Percentiles rank a stretch among this genome's conserved stretches.
phyloP scores from a whole-genome alignment of 257 asterid genomes.

The Echites panduratus region DNA sequence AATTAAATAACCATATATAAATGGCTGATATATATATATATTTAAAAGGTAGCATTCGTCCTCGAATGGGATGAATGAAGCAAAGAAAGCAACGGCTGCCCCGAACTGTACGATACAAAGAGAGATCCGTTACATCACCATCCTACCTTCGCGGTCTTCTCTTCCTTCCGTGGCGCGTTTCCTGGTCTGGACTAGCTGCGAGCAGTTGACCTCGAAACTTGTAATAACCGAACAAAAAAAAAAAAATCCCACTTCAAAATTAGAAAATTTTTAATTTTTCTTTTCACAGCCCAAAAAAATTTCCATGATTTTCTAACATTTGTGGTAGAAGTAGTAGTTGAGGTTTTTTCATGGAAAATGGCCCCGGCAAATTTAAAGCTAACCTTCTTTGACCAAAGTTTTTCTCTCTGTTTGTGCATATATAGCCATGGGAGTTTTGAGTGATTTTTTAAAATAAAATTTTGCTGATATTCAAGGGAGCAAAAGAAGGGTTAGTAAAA shows the following conservation, averaged over 20 bases:
- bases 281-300: background rate
- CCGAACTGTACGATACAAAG: background rate
- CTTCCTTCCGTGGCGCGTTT: conserved; percentile 15
- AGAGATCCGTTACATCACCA: background rate
- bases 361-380: conserved; percentile 23
- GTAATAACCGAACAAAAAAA: background rate
- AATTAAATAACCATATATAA: no score
- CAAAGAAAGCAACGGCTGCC: no score
- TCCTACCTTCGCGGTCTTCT: background rate
- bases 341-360: conserved; percentile 36
- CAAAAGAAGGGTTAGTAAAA: conserved; percentile 3
- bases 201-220: conserved; percentile 1
- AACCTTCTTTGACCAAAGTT: conserved; percentile 55
- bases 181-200: background rate
- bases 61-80: no score
- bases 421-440: background rate
- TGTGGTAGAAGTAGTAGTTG: background rate
- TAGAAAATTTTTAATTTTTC: background rate
- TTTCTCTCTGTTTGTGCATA: no score
- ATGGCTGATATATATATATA: no score
- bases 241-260: background rate
- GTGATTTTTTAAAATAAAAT: background rate
- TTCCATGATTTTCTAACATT: conserved; percentile 2
- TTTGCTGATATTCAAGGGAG: conserved; percentile 7
- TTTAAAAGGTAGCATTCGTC: no score